Conservation (phyloP, 495 filamentous ascomycete species). For the Trichoderma erinaceum region DNA sequence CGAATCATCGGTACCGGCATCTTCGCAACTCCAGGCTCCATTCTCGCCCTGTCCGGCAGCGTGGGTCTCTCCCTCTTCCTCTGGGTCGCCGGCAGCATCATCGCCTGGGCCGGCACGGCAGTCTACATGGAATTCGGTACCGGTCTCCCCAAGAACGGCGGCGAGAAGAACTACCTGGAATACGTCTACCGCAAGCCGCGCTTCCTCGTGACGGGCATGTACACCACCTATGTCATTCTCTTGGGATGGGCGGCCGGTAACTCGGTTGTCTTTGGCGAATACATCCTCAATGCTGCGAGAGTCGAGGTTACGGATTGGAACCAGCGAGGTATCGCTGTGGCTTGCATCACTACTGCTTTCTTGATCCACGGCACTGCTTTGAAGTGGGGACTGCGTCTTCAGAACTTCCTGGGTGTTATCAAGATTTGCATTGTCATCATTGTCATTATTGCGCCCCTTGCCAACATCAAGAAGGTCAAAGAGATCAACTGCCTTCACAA, state of each 20-base stretch:
- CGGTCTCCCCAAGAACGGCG: conserved; percentile 44
- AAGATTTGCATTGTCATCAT: conserved; percentile 60
- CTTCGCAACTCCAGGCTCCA: conserved; percentile 66
- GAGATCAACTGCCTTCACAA: conserved; percentile 22
- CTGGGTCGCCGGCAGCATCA: conserved; percentile 59
- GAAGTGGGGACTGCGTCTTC: conserved; percentile 57
- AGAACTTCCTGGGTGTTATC: conserved; percentile 57
- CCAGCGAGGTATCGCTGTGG: conserved; percentile 54
- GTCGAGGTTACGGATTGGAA: conserved; percentile 52
- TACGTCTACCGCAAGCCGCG: conserved; percentile 55
- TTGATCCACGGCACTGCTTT: conserved; percentile 51
- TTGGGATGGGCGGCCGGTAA: conserved; percentile 52
- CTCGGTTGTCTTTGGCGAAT: conserved; percentile 61
- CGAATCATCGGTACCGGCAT: conserved; percentile 75
- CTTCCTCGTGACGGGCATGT: conserved; percentile 56
- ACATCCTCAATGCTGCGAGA: conserved; percentile 56
- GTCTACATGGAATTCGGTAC: conserved; percentile 62
- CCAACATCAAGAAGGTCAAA: conserved; percentile 25
- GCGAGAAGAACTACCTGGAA: conserved; percentile 58
- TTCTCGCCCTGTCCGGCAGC: conserved; percentile 61
- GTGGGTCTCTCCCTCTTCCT: conserved; percentile 59
- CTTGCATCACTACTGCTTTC: conserved; percentile 51
- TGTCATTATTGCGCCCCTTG: conserved; percentile 47
- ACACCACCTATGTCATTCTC: conserved; percentile 51
- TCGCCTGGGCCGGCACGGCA: conserved; percentile 56